These are phyloP conservation scores for Talaromyces marneffei DNA, from an alignment of 2,329 filamentous ascomycete species.

Conservation along the genomic window DNA sequence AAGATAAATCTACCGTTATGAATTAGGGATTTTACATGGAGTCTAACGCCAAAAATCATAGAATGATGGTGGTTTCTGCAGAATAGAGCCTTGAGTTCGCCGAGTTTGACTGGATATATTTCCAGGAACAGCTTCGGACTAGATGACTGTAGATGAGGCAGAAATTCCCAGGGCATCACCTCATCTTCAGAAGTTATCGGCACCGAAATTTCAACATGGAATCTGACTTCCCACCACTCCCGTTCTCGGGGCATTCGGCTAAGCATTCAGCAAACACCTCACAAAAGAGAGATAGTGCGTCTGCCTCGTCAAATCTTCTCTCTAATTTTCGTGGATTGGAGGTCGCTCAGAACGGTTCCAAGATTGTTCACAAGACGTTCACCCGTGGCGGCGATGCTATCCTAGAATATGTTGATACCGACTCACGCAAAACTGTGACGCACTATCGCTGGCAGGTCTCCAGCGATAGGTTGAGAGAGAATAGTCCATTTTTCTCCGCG, in stretches of 20 bases:
- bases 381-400: conserved; percentile 31
- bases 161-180: not conserved
- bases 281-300: not conserved
- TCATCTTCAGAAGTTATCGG: not conserved
- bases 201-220: conserved; percentile 18
- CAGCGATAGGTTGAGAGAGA: conserved; percentile 26
- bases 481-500: conserved; percentile 37
- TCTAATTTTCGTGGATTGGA: conserved; percentile 2
- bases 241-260: conserved; percentile 3
- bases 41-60: not conserved
- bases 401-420: conserved; percentile 26
- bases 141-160: not conserved
- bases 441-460: conserved; percentile 30
- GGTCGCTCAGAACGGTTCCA: conserved; percentile 8
- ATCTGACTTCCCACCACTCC: conserved; percentile 22
- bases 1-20: not conserved
- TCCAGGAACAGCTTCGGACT: not conserved
- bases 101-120: not conserved
- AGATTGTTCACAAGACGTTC: conserved; percentile 19
- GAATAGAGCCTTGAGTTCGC: not conserved
- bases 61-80: not conserved
- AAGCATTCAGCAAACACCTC: not conserved
- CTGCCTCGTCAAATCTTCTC: not conserved
- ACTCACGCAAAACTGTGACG: conserved; percentile 9
- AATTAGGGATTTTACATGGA: not conserved